Base-by-base conservation (phyloP, 768 basidiomycete species). In the Rhodotorula graminis region DNA sequence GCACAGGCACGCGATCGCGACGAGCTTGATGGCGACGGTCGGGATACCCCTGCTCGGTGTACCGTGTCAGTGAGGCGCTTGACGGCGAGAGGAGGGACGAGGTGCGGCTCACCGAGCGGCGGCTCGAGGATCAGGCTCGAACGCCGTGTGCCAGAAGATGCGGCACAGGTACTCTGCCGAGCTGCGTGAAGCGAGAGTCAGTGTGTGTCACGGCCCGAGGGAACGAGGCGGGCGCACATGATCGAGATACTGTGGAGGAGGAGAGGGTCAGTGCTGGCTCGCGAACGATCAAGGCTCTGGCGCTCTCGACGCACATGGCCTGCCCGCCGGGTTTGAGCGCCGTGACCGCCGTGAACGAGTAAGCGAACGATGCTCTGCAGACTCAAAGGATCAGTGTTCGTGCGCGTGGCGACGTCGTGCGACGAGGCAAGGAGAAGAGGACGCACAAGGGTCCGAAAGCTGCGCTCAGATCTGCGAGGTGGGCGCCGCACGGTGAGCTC, bases 341-440 rank as follows among this genome's bases (percentile, higher is more conserved):
- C 61, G 95, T 88, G 50, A 95, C 91, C 3, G 94, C 89, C 23
- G 92, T 93, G 92, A 93, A 99, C 25, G 93, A 89, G 82, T 92
- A 99, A 18, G 96, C 85, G 80, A 92, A 99, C 15, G 55, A 50
- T 47, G 49, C 57, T 9, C 53, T 50, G 40, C 40, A 49, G 1
- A n/a, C 2, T 7, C 3, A 9, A 37, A 37, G 37, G 9, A 9
- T 37, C 37, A 9, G 37, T 9, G 5, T 37, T 9, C 9, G 37
- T 37, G 37, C 37, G 37, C 5, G 37, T 9, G n/a, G 9, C 37
- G 37, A 37, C 37, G 37, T 37, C 5, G 37, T 5, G 37, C 37
- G 9, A 9, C 37, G 37, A 37, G 37, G 37, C 44, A 14, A 91
- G 92, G 95, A 29, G 92, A 88, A 37, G 81, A 90, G 95, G 14